Conservation (phyloP, 2,329 filamentous ascomycete genomes). For the Trichophaea hybrida region DNA sequence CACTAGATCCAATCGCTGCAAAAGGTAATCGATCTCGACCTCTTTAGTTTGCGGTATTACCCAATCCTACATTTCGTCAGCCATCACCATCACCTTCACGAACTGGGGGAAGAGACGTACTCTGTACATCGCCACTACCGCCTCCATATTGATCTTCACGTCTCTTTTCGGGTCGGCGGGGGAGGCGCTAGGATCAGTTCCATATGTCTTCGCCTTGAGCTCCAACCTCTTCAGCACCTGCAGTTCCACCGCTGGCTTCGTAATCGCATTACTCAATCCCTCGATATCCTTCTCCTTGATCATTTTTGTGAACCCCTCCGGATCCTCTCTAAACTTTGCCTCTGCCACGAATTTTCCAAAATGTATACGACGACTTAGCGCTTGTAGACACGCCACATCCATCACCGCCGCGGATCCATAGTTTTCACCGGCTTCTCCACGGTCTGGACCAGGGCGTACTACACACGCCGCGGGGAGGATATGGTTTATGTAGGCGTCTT, state of each 20-base stretch:
- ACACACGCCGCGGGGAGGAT: constrained; percentile 75
- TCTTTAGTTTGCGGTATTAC: constrained; percentile 97
- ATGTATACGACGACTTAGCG: constrained; percentile 78
- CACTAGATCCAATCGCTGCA: constrained; percentile 60
- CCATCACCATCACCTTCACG: neutral
- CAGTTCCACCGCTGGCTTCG: constrained; percentile 73
- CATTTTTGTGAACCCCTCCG: constrained; percentile 62
- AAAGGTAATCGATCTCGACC: constrained; percentile 94
- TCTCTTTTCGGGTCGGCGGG: constrained; percentile 36
- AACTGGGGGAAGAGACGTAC: constrained; percentile 26
- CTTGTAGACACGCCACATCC: constrained; percentile 81
- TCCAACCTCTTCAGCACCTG: constrained; percentile 77
- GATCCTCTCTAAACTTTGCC: constrained; percentile 77
- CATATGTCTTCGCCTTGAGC: constrained; percentile 85
- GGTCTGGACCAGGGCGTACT: constrained; percentile 54
- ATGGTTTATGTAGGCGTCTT: constrained; percentile 64
- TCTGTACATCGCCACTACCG: constrained; percentile 76
- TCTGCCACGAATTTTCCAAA: constrained; percentile 98
- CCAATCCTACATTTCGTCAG: constrained; percentile 45
- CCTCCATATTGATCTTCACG: constrained; percentile 80
- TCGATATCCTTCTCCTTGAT: constrained; percentile 67
- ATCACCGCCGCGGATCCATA: constrained; percentile 86
- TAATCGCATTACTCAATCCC: constrained; percentile 81
- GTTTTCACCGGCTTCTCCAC: constrained; percentile 79
- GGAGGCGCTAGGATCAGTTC: constrained; percentile 65